Percentiles rank a stretch among this genome's conserved stretches.
Conservation (phyloP, 2,329 filamentous ascomycete genomes). For the Chalaropsis thielavioides region DNA sequence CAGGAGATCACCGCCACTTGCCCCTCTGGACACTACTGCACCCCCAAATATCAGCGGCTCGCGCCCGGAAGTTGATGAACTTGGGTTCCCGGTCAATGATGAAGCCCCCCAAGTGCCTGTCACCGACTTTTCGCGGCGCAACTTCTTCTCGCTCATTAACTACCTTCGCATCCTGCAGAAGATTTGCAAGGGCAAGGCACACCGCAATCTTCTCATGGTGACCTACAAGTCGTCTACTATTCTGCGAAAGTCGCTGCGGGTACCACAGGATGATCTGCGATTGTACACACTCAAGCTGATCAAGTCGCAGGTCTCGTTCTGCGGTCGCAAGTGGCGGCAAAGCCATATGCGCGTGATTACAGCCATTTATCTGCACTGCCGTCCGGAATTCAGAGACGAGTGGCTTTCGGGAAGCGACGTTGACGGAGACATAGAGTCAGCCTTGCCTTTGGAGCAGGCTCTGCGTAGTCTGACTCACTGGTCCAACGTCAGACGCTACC, state of each 20-base stretch:
- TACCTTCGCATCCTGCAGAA: constrained; percentile 95
- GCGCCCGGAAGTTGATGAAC: constrained; percentile 62
- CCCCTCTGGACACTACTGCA: constrained; percentile 21
- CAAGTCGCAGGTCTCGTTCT: constrained; percentile 97
- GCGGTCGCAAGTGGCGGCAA: constrained; percentile 94
- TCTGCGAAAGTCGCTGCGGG: constrained; percentile 77
- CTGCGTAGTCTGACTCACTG: constrained; percentile 82
- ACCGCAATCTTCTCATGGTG: constrained; percentile 83
- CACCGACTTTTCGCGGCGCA: constrained; percentile 80
- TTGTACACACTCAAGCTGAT: constrained; percentile 95
- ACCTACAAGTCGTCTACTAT: constrained; percentile 92
- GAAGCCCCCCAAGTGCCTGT: constrained; percentile 61
- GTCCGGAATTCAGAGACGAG: constrained; percentile 84
- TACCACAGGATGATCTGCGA: constrained; percentile 73
- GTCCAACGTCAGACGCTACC: constrained; percentile 76
- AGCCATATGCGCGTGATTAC: constrained; percentile 98
- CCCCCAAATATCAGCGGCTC: not conserved
- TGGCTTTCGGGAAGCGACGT: constrained; percentile 87
- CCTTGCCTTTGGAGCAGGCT: constrained; percentile 81
- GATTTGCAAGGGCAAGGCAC: constrained; percentile 87
- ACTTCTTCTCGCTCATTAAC: constrained; percentile 92
- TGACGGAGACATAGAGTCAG: constrained; percentile 86
- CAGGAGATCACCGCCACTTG: constrained; percentile 33
- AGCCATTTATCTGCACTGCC: constrained; percentile 84
- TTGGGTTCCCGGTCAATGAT: constrained; percentile 58